Evolutionary conservation across 805 yeast species (phyloP).

Genomic region (Pichia membranifaciens): DNA sequence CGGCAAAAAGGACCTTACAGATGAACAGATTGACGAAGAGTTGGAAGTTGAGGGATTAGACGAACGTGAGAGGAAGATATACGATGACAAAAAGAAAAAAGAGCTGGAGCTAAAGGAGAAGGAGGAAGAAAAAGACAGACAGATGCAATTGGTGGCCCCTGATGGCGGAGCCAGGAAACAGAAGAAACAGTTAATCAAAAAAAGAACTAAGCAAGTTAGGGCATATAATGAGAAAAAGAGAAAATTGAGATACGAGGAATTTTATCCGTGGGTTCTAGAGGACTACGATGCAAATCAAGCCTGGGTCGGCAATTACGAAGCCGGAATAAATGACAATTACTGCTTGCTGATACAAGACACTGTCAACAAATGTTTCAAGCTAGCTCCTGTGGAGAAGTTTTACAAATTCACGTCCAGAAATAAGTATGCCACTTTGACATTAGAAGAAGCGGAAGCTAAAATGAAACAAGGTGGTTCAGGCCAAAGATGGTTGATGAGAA

Average conservation of each 20-base stretch:
- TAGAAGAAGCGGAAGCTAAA: constrained; percentile 94
- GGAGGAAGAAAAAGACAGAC: constrained; percentile 37
- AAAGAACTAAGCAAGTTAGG: constrained; percentile 80
- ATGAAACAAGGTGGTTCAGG: constrained; percentile 72
- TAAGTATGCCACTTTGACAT: constrained; percentile 85
- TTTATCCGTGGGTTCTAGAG: constrained; percentile 97
- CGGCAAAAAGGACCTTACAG: constrained; percentile 16
- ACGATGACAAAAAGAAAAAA: constrained; percentile 24
- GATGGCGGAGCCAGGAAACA: constrained; percentile 82
- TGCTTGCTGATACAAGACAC: constrained; percentile 80
- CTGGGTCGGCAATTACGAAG: constrained; percentile 95
- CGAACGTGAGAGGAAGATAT: constrained; percentile 38
- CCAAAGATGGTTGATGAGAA: constrained; percentile 95
- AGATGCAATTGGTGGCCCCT: constrained; percentile 74
- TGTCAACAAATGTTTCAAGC: constrained; percentile 67
- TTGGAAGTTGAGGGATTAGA: constrained; percentile 26
- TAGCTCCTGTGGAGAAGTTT: constrained; percentile 93
- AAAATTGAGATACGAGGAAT: constrained; percentile 87
- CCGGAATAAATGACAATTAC: constrained; percentile 77
- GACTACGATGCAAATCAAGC: constrained; percentile 93
- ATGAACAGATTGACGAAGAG: constrained; percentile 27
- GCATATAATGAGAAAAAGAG: constrained; percentile 78
- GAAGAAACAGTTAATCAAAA: constrained; percentile 52
- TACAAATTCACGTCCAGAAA: constrained; percentile 91
- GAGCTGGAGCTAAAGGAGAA: constrained; percentile 27